Conservation (phyloP, 352 stramenopile genomes). For the Thalassiosira livingstoniorum region DNA sequence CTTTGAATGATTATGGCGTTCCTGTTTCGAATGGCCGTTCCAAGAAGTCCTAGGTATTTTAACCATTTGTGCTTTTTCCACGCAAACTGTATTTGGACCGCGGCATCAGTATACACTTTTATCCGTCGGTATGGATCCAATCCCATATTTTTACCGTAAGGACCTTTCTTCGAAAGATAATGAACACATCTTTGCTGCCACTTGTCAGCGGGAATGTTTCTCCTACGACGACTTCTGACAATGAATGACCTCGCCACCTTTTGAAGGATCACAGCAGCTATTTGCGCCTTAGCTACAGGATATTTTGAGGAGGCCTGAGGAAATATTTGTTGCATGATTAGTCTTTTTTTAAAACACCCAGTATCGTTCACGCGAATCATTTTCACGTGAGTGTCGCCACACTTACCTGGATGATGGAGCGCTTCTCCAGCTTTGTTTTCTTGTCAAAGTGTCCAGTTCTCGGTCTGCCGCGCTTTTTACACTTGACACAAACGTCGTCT, state of each 20-base stretch:
- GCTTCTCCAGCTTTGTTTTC: conserved; percentile 24
- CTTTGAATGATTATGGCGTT: conserved; percentile 35
- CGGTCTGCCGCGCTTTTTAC: conserved; percentile 30
- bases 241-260: conserved; percentile 27
- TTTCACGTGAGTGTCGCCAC: neutral
- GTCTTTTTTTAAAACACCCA: neutral
- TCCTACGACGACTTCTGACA: conserved; percentile 20
- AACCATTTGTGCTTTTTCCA: conserved; percentile 36
- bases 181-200: conserved; percentile 44
- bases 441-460: conserved; percentile 42
- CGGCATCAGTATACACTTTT: conserved; percentile 19
- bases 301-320: conserved; percentile 14
- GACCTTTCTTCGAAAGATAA: conserved; percentile 47
- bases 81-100: conserved; percentile 24
- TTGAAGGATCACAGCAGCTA: conserved; percentile 42
- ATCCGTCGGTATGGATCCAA: conserved; percentile 23
- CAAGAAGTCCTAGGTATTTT: conserved; percentile 20
- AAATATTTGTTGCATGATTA: neutral
- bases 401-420: conserved; percentile 5
- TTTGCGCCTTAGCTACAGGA: conserved; percentile 34
- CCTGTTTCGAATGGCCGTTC: neutral
- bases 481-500: conserved; percentile 33
- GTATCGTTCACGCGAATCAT: neutral
- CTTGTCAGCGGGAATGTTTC: conserved; percentile 19
- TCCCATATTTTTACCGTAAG: conserved; percentile 40